phyloP scores from a whole-genome alignment of 208 protist genomes.

The Tetramitus jugosus region DNA sequence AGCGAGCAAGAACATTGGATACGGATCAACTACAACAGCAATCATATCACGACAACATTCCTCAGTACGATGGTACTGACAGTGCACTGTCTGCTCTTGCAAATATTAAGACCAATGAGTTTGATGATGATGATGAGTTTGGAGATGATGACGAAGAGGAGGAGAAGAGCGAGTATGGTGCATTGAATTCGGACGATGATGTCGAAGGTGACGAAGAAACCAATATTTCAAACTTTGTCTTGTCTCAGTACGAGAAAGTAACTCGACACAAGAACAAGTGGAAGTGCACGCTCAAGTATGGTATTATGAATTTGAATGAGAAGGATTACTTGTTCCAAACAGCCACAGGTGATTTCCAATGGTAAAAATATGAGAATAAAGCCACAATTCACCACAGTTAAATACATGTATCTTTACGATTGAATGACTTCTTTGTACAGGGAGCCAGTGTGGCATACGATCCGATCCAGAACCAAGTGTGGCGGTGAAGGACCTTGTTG shows the following conservation, averaged over 20 bases:
- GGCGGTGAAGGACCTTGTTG: too few relatives aligned
- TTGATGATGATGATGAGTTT: background rate
- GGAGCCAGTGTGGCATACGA: too few relatives aligned
- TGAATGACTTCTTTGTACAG: too few relatives aligned
- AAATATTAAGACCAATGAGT: too few relatives aligned
- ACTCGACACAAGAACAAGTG: background rate
- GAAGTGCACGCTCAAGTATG: constrained; percentile 4
- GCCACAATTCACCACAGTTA: too few relatives aligned
- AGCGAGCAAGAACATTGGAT: too few relatives aligned
- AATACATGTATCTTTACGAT: too few relatives aligned
- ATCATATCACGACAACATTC: background rate
- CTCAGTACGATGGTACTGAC: background rate
- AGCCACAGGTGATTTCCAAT: constrained; percentile 15
- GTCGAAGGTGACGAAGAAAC: background rate
- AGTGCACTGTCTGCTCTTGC: too few relatives aligned
- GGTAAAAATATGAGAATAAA: too few relatives aligned
- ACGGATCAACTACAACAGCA: too few relatives aligned
- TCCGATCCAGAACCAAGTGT: too few relatives aligned
- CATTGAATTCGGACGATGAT: constrained; percentile 9
- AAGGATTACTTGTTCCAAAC: constrained; percentile 13
- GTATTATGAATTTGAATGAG: background rate
- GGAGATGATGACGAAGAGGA: constrained; percentile 6
- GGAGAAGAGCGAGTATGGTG: too few relatives aligned
- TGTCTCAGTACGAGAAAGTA: constrained; percentile 18
- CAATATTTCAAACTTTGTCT: background rate